phyloP scores from a whole-genome alignment of 257 asterid genomes.

The Fraxinus americana region DNA sequence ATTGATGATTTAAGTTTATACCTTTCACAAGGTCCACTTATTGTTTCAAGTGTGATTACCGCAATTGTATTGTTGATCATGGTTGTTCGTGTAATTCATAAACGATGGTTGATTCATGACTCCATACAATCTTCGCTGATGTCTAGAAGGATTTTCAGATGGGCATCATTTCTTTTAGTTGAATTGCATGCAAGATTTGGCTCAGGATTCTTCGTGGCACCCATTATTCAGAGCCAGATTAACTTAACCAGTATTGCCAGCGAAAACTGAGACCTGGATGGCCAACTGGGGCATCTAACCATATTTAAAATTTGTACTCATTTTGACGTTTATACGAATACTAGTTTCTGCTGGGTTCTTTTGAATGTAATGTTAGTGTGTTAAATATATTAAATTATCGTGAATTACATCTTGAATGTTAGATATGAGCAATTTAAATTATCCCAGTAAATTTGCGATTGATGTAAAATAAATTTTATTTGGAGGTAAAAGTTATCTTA shows the following conservation, averaged over 20 bases:
- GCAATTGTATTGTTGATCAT: conserved; percentile 23
- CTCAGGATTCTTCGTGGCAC: neutral
- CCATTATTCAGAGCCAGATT: neutral
- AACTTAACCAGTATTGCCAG: neutral
- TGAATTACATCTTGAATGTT: too few relatives aligned
- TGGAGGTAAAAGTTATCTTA: too few relatives aligned
- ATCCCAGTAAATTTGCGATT: too few relatives aligned
- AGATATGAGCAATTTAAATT: too few relatives aligned
- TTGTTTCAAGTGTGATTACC: conserved; percentile 31
- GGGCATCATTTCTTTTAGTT: conserved; percentile 20
- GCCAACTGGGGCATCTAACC: neutral
- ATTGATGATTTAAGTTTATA: conserved; percentile 25
- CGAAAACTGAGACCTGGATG: neutral
- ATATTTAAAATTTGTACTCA: neutral
- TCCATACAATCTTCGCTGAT: conserved; percentile 5
- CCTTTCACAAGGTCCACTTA: conserved; percentile 39
- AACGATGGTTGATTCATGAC: conserved; percentile 1
- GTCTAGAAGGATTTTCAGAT: conserved; percentile 10
- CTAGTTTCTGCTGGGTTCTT: too few relatives aligned
- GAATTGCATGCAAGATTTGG: neutral
- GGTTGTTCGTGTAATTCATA: conserved; percentile 18
- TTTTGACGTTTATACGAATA: neutral
- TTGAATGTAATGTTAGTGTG: too few relatives aligned
- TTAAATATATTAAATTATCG: too few relatives aligned
- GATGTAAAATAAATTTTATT: too few relatives aligned